Evolutionary conservation across 495 filamentous ascomycete species (phyloP), one percentile per base, ranked within the genome.

Genomic region (Lasiosphaeria miniovina): DNA sequence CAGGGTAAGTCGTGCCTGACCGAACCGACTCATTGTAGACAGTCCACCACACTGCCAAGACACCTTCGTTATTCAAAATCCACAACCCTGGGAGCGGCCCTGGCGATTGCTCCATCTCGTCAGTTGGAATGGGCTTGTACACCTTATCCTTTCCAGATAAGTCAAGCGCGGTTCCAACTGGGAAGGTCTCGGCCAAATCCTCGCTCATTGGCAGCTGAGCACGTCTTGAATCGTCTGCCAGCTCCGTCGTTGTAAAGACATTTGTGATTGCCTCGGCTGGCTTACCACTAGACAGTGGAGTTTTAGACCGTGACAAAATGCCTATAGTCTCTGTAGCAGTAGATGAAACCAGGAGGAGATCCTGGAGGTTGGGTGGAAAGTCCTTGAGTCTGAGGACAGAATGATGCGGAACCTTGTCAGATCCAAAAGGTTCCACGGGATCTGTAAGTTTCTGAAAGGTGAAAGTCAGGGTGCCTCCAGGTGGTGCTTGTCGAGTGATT

Each of bases 1-100:
- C 88, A 17, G 86, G 80, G 69, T 94, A 98, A 0, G 84, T 81
- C 11, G 84, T 82, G 0, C 85, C 84, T 64, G 86, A 78, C 52
- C 87, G 81, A 56, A 99, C 85, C 3, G 95, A 88, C 34, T 96
- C 91, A 40, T 87, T 83, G 69, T 97, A 96, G 41, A 97, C 77
- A 52, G 97, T 75, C 87, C 92, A 96, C 95, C 95, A 99, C 17
- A 86, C 78, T 31, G 81, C 82, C 7, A 99, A 77, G 9, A 95
- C 77, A 35, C 94, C 94, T 64, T 97, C 90, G 67, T 96, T 85
- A 60, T 94, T 98, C 4, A 99, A 80, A 36, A 93, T 82, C 77
- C 95, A 84, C 12, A 96, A 71, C 3, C 88, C 91, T 2, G 95
- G 95, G n/a, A 96, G 70, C 14, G 95, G 94, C 3, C 87, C 87